Evolutionary conservation across 2,329 filamentous ascomycete genomes (phyloP).

Genomic region (Aspergillus phoenicis): DNA sequence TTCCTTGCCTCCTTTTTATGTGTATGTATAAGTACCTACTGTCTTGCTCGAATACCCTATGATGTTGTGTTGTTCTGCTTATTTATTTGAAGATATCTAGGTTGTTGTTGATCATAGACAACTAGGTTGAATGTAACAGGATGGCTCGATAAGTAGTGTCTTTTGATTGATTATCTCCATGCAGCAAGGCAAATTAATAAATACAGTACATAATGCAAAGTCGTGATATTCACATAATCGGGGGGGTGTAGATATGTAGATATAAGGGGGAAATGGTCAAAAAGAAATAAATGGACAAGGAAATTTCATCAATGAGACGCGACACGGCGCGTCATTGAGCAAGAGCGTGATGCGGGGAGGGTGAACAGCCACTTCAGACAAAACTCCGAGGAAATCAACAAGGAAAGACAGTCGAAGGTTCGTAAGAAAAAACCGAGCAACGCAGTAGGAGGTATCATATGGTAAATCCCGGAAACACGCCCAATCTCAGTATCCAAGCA

Average conservation of each 20-base stretch:
- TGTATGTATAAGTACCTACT: too few species aligned
- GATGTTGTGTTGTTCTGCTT: too few species aligned
- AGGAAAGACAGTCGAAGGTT: constrained; percentile 16
- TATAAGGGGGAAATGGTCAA: background rate
- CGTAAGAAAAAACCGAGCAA: constrained; percentile 26
- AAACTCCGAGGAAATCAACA: constrained; percentile 13
- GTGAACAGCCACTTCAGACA: constrained; percentile 1
- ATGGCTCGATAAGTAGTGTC: background rate
- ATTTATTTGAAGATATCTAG: too few species aligned
- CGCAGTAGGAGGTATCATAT: constrained; percentile 35
- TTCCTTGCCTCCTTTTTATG: background rate
- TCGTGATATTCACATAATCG: constrained; percentile 26
- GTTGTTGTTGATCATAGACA: too few species aligned
- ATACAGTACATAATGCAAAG: constrained; percentile 27
- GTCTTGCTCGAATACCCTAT: too few species aligned
- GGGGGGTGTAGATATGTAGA: background rate
- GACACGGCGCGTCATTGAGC: constrained; percentile 23
- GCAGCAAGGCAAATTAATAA: constrained; percentile 6
- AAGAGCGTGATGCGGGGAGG: constrained; percentile 9
- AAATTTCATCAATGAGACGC: constrained; percentile 23
- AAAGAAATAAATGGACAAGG: constrained; percentile 11
- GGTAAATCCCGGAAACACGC: constrained; percentile 27
- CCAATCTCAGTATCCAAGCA: constrained; percentile 19
- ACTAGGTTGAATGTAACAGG: too few species aligned
- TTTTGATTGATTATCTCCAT: background rate